Conservation (phyloP, 345 rosid species). For the Hibiscus syriacus region DNA sequence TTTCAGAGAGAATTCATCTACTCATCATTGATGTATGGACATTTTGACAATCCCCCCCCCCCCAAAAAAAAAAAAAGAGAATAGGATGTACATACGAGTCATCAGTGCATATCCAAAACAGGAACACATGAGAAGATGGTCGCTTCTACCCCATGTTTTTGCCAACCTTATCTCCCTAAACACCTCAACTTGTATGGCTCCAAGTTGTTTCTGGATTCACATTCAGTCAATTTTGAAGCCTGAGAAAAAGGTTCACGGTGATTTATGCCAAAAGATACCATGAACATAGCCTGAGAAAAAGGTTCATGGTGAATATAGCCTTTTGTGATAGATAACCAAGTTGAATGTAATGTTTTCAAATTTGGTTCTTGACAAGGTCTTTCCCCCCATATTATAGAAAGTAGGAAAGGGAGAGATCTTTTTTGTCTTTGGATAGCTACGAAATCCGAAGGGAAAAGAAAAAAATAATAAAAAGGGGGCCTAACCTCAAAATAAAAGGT, state of each 20-base stretch:
- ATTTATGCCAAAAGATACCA: not conserved
- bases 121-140: not conserved
- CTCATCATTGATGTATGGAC: conserved; percentile 12
- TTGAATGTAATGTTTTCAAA: conserved; percentile 1
- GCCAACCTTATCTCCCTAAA: conserved; percentile 1
- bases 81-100: conserved; percentile 4
- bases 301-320: conserved; percentile 4
- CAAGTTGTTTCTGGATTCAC: not conserved
- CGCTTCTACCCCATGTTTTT: not conserved
- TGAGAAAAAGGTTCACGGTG: not conserved
- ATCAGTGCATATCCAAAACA: conserved; percentile 8
- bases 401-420: conserved; percentile 22
- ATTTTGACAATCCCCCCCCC: not conserved
- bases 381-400: not conserved
- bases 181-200: not conserved
- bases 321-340: conserved; percentile 1
- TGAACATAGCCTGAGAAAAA: not conserved
- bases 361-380: not conserved
- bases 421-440: conserved; percentile 18
- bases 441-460: not conserved
- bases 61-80: not conserved
- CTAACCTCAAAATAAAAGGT: not conserved
- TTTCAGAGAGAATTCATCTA: not conserved
- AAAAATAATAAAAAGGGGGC: not conserved
- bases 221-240: not conserved